These are phyloP conservation scores for Termitomyces sp. DNA, from an alignment of 768 basidiomycete species.

Conservation along the genomic window DNA sequence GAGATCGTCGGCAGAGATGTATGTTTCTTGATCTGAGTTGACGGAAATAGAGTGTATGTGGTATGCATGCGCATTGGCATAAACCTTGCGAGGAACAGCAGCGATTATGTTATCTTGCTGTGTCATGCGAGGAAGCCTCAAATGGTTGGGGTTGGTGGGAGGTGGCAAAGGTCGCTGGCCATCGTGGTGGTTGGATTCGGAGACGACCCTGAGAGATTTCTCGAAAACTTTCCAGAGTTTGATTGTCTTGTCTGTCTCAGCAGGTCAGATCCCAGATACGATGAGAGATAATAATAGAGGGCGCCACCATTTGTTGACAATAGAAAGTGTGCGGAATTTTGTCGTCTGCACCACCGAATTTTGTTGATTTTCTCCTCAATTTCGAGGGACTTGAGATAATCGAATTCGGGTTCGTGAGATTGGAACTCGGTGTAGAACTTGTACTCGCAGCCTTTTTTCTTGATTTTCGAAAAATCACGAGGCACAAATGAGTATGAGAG, in stretches of 20 bases:
- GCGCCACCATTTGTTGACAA: conserved; percentile 91
- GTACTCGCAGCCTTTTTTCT: conserved; percentile 99
- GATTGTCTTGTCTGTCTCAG: conserved; percentile 89
- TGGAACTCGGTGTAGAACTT: conserved; percentile 99
- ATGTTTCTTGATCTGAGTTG: conserved; percentile 99
- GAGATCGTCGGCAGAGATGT: conserved; percentile 98
- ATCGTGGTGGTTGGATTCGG: conserved; percentile 92
- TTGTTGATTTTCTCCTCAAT: conserved; percentile 99
- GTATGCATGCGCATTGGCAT: conserved; percentile 98
- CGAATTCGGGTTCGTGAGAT: conserved; percentile 99
- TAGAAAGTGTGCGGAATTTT: conserved; percentile 96
- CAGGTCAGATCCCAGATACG: conserved; percentile 3
- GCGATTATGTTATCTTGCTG: conserved; percentile 98
- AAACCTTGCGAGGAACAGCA: conserved; percentile 97
- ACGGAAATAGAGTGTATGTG: conserved; percentile 99
- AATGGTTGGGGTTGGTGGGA: conserved; percentile 52
- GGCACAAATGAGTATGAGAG: conserved; percentile 17
- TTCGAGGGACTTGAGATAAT: conserved; percentile 99
- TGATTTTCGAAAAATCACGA: conserved; percentile 17
- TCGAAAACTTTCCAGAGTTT: conserved; percentile 99
- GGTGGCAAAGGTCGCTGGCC: conserved; percentile 69
- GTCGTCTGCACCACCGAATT: conserved; percentile 99
- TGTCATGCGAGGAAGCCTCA: conserved; percentile 87
- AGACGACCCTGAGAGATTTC: conserved; percentile 91
- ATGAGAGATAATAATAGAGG: not conserved